These are phyloP conservation scores for Erysiphe neolycopersici DNA, from an alignment of 2,329 filamentous ascomycete species.

Conservation along the genomic window DNA sequence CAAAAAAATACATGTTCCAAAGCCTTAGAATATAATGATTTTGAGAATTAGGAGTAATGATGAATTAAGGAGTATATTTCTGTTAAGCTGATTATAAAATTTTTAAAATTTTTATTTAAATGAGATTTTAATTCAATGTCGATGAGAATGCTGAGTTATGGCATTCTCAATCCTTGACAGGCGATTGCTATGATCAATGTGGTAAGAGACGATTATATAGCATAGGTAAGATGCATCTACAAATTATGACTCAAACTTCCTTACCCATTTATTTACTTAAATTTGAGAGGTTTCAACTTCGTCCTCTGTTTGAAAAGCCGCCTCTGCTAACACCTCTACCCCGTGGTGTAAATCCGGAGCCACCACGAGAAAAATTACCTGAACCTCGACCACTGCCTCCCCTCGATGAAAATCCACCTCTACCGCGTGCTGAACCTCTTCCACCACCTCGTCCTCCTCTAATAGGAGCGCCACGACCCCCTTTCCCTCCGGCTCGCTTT, in stretches of 20 bases:
- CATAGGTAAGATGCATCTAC: too few species aligned
- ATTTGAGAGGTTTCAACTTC: conserved; percentile 5
- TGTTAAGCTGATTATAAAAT: not conserved
- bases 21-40: conserved; percentile 27
- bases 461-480: conserved; percentile 19
- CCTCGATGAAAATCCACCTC: conserved; percentile 22
- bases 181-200: too few species aligned
- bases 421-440: conserved; percentile 26
- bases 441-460: conserved; percentile 17
- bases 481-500: conserved; percentile 33
- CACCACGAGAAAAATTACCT: conserved; percentile 7
- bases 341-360: conserved; percentile 12
- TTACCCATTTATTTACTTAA: not conserved
- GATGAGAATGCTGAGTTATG: too few species aligned
- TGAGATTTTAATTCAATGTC: not conserved
- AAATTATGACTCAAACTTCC: too few species aligned
- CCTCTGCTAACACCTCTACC: conserved; percentile 12
- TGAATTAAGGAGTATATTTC: not conserved
- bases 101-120: not conserved
- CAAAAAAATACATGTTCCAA: conserved; percentile 83
- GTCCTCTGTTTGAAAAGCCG: conserved; percentile 12
- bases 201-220: too few species aligned
- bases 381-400: conserved; percentile 15
- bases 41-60: not conserved
- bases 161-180: too few species aligned